A percentile compares a stretch with the other conserved stretches of the same genome.
phyloP scores from a whole-genome alignment of 768 basidiomycete species.

The Gloeopeniophorella convolvens region DNA sequence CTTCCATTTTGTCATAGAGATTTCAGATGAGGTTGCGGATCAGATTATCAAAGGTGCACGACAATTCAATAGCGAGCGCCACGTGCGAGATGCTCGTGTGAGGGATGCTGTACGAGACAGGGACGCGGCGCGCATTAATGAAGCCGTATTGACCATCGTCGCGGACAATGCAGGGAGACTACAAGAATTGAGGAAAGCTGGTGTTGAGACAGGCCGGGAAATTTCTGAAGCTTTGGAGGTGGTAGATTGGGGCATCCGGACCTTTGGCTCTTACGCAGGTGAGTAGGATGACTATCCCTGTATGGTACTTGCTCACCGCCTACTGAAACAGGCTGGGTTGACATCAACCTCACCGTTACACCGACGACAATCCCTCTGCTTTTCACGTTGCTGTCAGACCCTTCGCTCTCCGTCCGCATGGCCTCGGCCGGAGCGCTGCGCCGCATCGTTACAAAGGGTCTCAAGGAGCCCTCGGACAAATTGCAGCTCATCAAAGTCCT shows the following conservation, averaged over 20 bases:
- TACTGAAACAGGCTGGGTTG: constrained; percentile 80
- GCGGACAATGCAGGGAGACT: constrained; percentile 61
- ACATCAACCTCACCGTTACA: constrained; percentile 93
- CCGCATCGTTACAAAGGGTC: constrained; percentile 84
- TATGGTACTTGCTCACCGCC: constrained; percentile 5
- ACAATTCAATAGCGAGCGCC: constrained; percentile 58
- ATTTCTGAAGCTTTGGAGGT: constrained; percentile 62
- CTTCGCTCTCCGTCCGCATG: constrained; percentile 71
- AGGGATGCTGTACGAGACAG: constrained; percentile 86
- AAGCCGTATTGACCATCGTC: constrained; percentile 79
- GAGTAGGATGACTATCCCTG: constrained; percentile 33
- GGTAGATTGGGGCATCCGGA: constrained; percentile 88
- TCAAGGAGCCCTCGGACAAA: constrained; percentile 88
- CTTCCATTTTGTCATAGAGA: constrained; percentile 89
- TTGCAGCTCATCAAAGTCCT: constrained; percentile 85
- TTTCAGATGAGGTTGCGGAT: constrained; percentile 96
- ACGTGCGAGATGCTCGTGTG: constrained; percentile 76
- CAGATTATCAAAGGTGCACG: constrained; percentile 87
- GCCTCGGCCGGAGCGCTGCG: constrained; percentile 76
- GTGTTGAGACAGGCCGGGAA: constrained; percentile 41
- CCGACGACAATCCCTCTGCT: constrained; percentile 81
- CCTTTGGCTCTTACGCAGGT: constrained; percentile 94
- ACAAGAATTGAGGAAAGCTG: constrained; percentile 42
- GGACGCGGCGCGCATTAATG: constrained; percentile 82
- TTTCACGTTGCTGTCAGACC: constrained; percentile 75